Conservation (phyloP, 139 green algal genomes). For the Astrephomene gubernaculifera region DNA sequence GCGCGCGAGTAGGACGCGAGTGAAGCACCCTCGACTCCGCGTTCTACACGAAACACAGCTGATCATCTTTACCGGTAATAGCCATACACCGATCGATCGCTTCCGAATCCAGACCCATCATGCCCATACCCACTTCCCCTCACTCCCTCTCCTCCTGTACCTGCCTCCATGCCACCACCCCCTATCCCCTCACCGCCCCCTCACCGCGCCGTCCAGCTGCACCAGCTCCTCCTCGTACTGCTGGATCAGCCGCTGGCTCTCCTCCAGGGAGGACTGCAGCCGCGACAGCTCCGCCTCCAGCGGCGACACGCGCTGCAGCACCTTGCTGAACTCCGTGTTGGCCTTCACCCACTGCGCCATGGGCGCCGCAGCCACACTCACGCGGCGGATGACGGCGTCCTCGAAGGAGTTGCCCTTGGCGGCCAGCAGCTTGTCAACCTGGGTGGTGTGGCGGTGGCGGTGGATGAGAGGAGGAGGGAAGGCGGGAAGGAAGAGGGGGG, state of each 20-base stretch:
- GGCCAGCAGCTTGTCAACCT: slow-evolving; percentile 62
- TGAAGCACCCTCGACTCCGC: no score
- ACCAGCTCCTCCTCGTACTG: slow-evolving; percentile 81
- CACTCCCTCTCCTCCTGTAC: neutral
- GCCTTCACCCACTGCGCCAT: slow-evolving; percentile 85
- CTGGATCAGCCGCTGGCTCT: slow-evolving; percentile 66
- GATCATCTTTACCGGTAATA: no score
- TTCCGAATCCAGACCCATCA: no score
- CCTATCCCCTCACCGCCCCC: neutral
- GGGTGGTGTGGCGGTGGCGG: neutral
- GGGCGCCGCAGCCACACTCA: slow-evolving; percentile 81
- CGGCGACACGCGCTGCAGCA: slow-evolving; percentile 72
- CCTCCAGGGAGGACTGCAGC: slow-evolving; percentile 65
- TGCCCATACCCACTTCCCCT: neutral
- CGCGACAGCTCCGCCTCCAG: slow-evolving; percentile 73
- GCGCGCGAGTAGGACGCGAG: no score
- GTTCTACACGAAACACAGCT: no score
- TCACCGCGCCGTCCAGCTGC: slow-evolving; percentile 68
- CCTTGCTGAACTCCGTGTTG: slow-evolving; percentile 67
- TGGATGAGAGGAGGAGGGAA: neutral
- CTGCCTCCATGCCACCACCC: neutral
- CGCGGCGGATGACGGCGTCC: slow-evolving; percentile 75
- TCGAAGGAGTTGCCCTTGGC: slow-evolving; percentile 79
- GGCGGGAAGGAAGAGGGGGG: neutral
- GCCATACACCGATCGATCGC: no score